Conservation (phyloP, 2,329 filamentous ascomycete genomes). For the Ophiosphaerella korrae region DNA sequence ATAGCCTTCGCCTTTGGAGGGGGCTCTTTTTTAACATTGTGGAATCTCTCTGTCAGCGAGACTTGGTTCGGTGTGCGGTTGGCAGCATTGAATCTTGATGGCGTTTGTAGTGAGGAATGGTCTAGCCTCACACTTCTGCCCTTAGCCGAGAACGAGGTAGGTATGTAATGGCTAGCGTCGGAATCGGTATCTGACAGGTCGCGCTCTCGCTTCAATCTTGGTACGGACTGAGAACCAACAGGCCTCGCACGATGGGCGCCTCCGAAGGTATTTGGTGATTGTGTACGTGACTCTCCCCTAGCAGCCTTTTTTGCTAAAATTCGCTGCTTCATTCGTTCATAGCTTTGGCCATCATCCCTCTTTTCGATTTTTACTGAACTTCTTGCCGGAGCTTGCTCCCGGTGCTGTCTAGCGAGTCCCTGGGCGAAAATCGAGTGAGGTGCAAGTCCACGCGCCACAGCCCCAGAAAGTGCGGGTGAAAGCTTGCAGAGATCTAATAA, state of each 20-base stretch:
- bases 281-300: background rate
- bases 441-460: slow-evolving; percentile 39
- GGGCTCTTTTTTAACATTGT: background rate
- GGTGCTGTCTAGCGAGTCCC: slow-evolving; percentile 16
- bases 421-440: slow-evolving; percentile 36
- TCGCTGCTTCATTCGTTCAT: slow-evolving; percentile 11
- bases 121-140: background rate
- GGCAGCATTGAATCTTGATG: background rate
- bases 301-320: background rate
- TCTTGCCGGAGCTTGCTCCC: slow-evolving; percentile 1
- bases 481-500: slow-evolving; percentile 36
- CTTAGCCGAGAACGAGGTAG: slow-evolving; percentile 8
- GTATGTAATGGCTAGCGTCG: slow-evolving; percentile 15
- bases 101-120: background rate
- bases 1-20: background rate
- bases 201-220: slow-evolving; percentile 15
- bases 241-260: background rate
- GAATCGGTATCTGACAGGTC: slow-evolving; percentile 8
- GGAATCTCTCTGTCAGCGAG: background rate
- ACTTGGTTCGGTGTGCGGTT: background rate
- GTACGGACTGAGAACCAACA: slow-evolving; percentile 5
- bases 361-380: slow-evolving; percentile 5
- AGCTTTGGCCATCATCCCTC: background rate
- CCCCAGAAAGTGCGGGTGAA: slow-evolving; percentile 40
- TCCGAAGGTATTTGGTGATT: background rate